Evolutionary conservation across 164 flowering plant genomes (phyloP).

Genomic region (Sedum album): DNA sequence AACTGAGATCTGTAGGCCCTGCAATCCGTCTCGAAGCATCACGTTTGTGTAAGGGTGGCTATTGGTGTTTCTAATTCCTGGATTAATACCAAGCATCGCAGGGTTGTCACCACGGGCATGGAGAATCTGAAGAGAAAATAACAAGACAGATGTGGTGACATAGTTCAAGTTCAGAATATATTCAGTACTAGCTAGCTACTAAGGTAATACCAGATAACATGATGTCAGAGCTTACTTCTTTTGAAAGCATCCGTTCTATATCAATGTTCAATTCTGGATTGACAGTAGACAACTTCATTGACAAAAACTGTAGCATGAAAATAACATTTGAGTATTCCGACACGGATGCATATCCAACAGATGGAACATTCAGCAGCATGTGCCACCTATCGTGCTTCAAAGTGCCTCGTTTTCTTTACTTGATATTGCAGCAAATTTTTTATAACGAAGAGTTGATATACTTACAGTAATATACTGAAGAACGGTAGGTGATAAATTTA

Average conservation of each 20-base stretch:
- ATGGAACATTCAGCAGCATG: background rate
- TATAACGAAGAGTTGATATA: background rate
- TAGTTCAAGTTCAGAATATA: background rate
- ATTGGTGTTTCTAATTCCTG: conserved; percentile 26
- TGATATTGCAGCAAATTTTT: background rate
- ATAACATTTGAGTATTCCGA: background rate
- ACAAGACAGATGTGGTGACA: background rate
- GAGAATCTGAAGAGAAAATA: conserved; percentile 35
- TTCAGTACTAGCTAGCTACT: background rate
- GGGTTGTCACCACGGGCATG: conserved; percentile 34
- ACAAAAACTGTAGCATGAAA: conserved; percentile 55
- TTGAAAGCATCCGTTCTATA: conserved; percentile 55
- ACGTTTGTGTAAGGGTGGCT: conserved; percentile 33
- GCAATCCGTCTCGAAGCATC: conserved; percentile 26
- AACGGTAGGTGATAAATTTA: background rate
- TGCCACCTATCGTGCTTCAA: background rate
- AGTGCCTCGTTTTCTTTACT: background rate
- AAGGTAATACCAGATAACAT: background rate
- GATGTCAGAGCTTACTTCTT: conserved; percentile 55
- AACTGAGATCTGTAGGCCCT: conserved; percentile 26
- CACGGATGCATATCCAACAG: background rate
- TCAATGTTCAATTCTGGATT: conserved; percentile 76
- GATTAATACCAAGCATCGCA: conserved; percentile 34
- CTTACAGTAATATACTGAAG: background rate
- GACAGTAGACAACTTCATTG: conserved; percentile 96